Evolutionary conservation across 345 rosid species (phyloP), one percentile per base, ranked within the genome.

Genomic region (Camelina laxa): DNA sequence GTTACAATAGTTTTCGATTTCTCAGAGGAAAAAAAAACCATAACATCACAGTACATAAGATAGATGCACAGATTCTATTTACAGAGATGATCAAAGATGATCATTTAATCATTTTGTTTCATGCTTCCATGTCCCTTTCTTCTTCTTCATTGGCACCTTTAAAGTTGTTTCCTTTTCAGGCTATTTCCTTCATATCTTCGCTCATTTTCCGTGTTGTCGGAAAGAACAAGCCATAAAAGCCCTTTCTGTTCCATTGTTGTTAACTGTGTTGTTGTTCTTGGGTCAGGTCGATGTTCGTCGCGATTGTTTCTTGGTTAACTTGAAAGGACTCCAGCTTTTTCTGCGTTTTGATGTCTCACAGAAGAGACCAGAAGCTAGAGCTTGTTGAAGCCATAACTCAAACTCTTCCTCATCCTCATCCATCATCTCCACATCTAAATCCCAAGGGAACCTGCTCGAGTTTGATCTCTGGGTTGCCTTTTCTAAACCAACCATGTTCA

Each of bases 261-360:
- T 19, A 38, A 61, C 55, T 36, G 41, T 36, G 11, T 36, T 61
- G 11, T 36, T 61, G 49, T 63, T 48, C 13, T 75, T 39, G 14
- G 45, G 24, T 80, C 80, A 85, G 42, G 89, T 83, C 0, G 95
- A 89, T 39, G 96, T 79, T 84, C 99, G 85, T 73, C 99, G 80
- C 84, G 92, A 89, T 75, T 92, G 96, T 79, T 81, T 92, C 86
- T 87, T 92, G 36, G 80, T 79, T 80, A 89, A 74, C 83, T 89
- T 89, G 75, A 92, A 95, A 2, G 97, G 99, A 71, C 97, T 92
- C 99, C 91, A 95, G 79, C 93, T 95, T 80, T 92, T 92, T 77
- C 90, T 84, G 42, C 96, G 96, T 68, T 85, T 89, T 2, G 93
- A 85, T 51, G 93, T 85, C 80, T 92, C 99, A 51, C 88, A 90